Percentiles rank a stretch among this genome's conserved stretches.
These are phyloP conservation scores for Arachnomyces sp. DNA, from an alignment of 2,329 filamentous ascomycete genomes.

Conservation along the genomic window DNA sequence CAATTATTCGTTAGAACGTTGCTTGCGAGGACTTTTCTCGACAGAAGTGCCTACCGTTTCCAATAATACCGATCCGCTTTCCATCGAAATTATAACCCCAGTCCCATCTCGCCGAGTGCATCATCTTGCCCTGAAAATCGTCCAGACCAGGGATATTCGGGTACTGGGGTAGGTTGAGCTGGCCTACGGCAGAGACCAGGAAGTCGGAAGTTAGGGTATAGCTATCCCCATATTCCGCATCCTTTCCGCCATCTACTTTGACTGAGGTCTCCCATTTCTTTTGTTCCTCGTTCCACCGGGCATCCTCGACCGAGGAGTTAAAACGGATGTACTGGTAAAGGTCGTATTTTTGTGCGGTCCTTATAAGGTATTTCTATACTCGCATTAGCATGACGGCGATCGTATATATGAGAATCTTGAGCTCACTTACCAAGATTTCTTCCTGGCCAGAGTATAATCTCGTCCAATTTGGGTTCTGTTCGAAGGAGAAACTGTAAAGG, in stretches of 20 bases:
- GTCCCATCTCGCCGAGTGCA: conserved; percentile 53
- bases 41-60: conserved; percentile 40
- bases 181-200: conserved; percentile 50
- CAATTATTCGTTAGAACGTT: too few relatives aligned
- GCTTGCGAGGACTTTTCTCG: neutral
- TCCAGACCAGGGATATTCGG: conserved; percentile 43
- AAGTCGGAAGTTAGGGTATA: conserved; percentile 51
- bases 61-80: conserved; percentile 52
- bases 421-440: conserved; percentile 43
- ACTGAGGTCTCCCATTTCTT: conserved; percentile 46
- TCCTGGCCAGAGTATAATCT: conserved; percentile 52
- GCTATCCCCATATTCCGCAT: conserved; percentile 43
- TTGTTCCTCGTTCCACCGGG: conserved; percentile 46
- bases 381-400: neutral
- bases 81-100: conserved; percentile 48
- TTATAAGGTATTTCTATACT: conserved; percentile 41
- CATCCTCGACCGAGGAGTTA: conserved; percentile 45
- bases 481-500: conserved; percentile 54
- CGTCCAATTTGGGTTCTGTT: conserved; percentile 51
- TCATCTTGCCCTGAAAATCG: conserved; percentile 44
- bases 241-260: conserved; percentile 43
- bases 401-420: neutral
- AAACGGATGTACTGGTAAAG: conserved; percentile 52
- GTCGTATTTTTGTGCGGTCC: conserved; percentile 45
- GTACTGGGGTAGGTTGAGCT: conserved; percentile 47